Evolutionary conservation across 345 rosid genomes (phyloP), one percentile per base, ranked within the genome.

Genomic region (Theobroma cacao): DNA sequence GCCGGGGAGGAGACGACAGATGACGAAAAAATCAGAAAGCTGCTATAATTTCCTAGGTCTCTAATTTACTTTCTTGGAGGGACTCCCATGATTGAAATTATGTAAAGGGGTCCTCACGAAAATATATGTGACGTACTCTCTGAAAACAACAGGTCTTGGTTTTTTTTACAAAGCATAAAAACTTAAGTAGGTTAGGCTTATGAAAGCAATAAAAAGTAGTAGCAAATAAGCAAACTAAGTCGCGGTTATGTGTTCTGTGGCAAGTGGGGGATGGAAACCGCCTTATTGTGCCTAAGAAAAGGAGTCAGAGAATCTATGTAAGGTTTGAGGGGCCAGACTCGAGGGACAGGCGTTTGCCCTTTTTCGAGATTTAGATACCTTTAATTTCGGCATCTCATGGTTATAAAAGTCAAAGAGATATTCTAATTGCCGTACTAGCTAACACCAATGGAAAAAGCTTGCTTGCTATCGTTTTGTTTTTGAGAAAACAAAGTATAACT

Each of bases 351-450:
- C 52, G 1, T 47, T 47, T n/a, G n/a, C 18, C 52, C 1, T 47
- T 47, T 47, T 3, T 9, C 2, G 3, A n/a, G 15, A 24, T 79
- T 80, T 53, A 43, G 80, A 38, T 30, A 22, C 34, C 72, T 75
- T 79, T 55, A 68, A 45, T 61, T 71, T 72, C 82, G 75, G 59
- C 40, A 77, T 52, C 22, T 47, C 33, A 31, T 79, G 60, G 55
- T 56, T 68, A 62, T 67, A 28, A 4, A 85, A 80, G 75, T 55
- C 30, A 64, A n/a, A 30, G 11, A 8, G n/a, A 26, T 22, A 59
- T 11, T 59, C 63, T 59, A n/a, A 59, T 59, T 24, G 9, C 36
- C 26, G 36, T 28, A 26, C 36, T 7, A 28, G 4, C 11, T 9
- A 68, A 24, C 55, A 68, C 33, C 66, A 56, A 58, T 41, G 28